Percentiles rank a stretch among this genome's conserved stretches.
These are phyloP conservation scores for Oryza australiensis DNA, from an alignment of 176 grass and related monocot species.

Conservation along the genomic window DNA sequence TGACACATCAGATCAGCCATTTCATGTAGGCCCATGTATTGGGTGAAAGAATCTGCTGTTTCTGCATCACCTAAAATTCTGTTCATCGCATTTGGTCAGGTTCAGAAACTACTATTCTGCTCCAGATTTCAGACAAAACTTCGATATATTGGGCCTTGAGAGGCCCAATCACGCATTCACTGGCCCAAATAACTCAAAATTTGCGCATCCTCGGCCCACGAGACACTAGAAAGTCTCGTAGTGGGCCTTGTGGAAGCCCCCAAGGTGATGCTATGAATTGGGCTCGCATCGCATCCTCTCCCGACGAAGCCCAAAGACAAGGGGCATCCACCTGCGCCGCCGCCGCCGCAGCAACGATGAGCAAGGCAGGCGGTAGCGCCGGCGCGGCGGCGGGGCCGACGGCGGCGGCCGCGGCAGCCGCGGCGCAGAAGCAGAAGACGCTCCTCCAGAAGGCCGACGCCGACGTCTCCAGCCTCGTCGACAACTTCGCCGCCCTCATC, in stretches of 20 bases:
- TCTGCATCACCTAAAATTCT: not conserved
- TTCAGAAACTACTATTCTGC: not conserved
- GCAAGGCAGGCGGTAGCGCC: slow-evolving; percentile 29
- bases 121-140: not conserved
- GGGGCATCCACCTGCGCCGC: not conserved
- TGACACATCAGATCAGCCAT: not conserved
- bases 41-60: not conserved
- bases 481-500: slow-evolving; percentile 73
- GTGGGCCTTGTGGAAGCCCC: not conserved
- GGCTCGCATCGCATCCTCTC: not conserved
- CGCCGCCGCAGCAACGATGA: slow-evolving; percentile 12
- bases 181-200: not conserved
- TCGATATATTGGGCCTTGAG: not conserved
- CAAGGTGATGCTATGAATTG: not conserved
- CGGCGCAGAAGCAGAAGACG: slow-evolving; percentile 80
- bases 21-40: not conserved
- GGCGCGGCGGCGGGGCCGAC: slow-evolving; percentile 67
- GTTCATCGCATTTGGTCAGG: not conserved
- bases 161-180: not conserved
- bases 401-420: slow-evolving; percentile 50
- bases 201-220: not conserved
- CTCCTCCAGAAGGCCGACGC: slow-evolving; percentile 72
- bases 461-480: slow-evolving; percentile 70
- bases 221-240: not conserved
- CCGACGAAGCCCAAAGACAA: not conserved